phyloP scores from a whole-genome alignment of 83 land plant genomes.

The Picea abies region DNA sequence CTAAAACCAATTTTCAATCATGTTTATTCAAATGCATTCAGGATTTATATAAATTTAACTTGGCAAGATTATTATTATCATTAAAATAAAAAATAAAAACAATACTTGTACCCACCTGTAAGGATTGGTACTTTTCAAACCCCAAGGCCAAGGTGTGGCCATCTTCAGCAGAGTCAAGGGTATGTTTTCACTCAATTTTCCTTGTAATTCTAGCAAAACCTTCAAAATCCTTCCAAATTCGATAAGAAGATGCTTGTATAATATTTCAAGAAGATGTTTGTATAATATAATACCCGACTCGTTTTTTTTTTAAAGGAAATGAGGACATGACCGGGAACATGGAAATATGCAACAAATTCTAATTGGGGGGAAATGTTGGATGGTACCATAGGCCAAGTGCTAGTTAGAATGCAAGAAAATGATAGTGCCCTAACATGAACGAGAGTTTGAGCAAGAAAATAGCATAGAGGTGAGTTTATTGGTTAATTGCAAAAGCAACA shows the following conservation, averaged over 20 bases:
- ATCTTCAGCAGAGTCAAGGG: slow-evolving; percentile 9
- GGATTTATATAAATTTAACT: not conserved
- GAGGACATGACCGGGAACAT: no score
- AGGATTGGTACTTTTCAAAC: slow-evolving; percentile 44
- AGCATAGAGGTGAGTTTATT: no score
- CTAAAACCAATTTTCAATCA: not conserved
- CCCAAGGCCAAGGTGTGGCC: slow-evolving; percentile 53
- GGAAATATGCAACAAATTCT: no score
- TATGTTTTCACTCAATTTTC: not conserved
- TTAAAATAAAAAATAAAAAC: not conserved
- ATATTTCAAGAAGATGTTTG: no score
- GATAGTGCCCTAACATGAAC: no score
- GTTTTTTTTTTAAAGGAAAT: no score
- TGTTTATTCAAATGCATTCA: not conserved
- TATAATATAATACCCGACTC: no score
- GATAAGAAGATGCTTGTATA: not conserved
- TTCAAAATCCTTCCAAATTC: not conserved
- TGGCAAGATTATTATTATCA: not conserved
- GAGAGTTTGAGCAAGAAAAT: no score
- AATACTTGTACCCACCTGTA: slow-evolving; percentile 44
- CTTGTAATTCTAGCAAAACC: not conserved
- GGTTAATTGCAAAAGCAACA: no score
- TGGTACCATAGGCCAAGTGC: no score
- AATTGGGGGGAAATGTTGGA: no score
- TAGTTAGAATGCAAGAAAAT: no score